Percentiles rank a stretch among this genome's conserved stretches.
Conservation (phyloP, 495 filamentous ascomycete genomes). For the Talaromyces thailandensis region DNA sequence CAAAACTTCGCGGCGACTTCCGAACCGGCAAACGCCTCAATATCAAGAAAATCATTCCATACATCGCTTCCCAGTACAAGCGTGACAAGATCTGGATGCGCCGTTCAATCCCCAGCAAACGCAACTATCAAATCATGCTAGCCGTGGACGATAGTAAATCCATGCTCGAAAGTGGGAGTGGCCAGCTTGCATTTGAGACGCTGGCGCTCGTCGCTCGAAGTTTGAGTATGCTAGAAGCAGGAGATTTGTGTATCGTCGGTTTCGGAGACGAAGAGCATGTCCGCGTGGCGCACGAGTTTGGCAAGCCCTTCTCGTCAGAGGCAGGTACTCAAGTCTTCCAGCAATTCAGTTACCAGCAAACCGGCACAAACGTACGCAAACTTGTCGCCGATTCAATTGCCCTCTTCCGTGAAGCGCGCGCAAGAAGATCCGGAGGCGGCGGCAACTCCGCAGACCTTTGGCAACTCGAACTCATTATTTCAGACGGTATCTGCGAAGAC, state of each 20-base stretch:
- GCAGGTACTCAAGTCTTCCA: conserved; percentile 74
- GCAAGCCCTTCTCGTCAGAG: conserved; percentile 72
- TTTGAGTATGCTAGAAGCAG: conserved; percentile 84
- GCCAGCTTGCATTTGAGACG: conserved; percentile 77
- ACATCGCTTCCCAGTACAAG: conserved; percentile 95
- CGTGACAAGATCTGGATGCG: conserved; percentile 99
- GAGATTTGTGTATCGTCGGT: conserved; percentile 78
- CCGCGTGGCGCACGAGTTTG: conserved; percentile 82
- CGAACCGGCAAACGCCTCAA: conserved; percentile 97
- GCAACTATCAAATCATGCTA: conserved; percentile 92
- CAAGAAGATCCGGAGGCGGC: conserved; percentile 42
- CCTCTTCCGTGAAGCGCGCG: conserved; percentile 69
- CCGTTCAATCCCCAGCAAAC: conserved; percentile 78
- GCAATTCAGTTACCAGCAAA: conserved; percentile 78
- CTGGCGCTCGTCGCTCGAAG: conserved; percentile 79
- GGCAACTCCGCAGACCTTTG: conserved; percentile 66
- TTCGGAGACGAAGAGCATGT: conserved; percentile 72
- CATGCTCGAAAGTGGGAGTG: conserved; percentile 70
- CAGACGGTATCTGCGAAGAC: conserved; percentile 85
- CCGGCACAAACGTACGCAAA: conserved; percentile 71
- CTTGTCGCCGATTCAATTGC: conserved; percentile 68
- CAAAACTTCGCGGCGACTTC: conserved; percentile 94
- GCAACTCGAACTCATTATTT: conserved; percentile 90
- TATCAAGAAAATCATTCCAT: conserved; percentile 97
- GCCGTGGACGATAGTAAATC: conserved; percentile 92